Conservation (phyloP, 768 basidiomycete species). For the Leucogyrophana mollusca region DNA sequence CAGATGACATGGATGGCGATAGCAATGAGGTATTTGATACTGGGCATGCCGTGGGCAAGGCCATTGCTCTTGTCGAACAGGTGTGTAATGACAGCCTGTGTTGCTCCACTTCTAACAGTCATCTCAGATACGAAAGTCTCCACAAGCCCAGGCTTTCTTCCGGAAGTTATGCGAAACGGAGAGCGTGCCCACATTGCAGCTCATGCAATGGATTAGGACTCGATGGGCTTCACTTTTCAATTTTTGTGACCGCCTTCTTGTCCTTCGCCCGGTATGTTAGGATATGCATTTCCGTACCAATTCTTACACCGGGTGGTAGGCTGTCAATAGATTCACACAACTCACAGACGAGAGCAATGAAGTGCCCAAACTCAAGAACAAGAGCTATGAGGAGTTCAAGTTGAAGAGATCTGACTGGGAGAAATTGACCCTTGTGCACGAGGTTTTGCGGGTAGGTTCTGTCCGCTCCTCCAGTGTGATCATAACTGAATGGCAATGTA, state of each 20-base stretch:
- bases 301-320: not conserved
- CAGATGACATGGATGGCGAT: not conserved
- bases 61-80: slow-evolving; percentile 9
- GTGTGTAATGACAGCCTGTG: no score
- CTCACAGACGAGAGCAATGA: not conserved
- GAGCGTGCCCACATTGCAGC: slow-evolving; percentile 15
- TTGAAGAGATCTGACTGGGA: not conserved
- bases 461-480: slow-evolving; percentile 7
- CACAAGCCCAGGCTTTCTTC: slow-evolving; percentile 26
- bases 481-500: slow-evolving; percentile 4
- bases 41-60: slow-evolving; percentile 6
- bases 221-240: slow-evolving; percentile 27
- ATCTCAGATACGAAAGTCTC: slow-evolving; percentile 16
- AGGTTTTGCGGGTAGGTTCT: slow-evolving; percentile 19
- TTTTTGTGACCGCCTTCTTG: not conserved
- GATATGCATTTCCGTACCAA: no score
- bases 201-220: slow-evolving; percentile 28
- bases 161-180: slow-evolving; percentile 2
- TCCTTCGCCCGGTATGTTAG: no score
- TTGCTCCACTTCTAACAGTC: no score
- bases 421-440: slow-evolving; percentile 1
- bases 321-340: not conserved
- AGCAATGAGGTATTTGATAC: slow-evolving; percentile 5
- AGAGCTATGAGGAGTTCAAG: not conserved
- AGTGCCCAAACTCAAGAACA: not conserved